These are phyloP conservation scores for Sphaceloma murrayae DNA, from an alignment of 2,329 filamentous ascomycete genomes.

Conservation along the genomic window DNA sequence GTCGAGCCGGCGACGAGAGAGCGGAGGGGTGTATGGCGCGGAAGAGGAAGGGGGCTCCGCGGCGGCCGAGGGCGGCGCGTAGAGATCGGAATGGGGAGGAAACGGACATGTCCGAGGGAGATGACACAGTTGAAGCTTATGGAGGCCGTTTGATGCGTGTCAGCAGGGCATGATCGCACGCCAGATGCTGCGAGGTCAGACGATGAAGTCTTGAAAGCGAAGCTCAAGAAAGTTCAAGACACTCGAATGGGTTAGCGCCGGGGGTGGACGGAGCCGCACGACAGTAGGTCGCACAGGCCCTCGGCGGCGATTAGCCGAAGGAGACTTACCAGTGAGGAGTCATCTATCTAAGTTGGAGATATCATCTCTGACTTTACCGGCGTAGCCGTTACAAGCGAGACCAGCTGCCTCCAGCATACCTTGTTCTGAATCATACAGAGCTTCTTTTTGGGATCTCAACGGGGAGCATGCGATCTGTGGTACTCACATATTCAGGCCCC, in stretches of 20 bases:
- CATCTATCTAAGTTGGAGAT: constrained; percentile 3
- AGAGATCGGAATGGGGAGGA: background rate
- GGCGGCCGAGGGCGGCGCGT: background rate
- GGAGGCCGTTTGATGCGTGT: background rate
- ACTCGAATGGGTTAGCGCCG: background rate
- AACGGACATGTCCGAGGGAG: constrained; percentile 6
- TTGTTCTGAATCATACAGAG: background rate
- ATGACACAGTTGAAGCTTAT: background rate
- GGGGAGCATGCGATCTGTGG: background rate
- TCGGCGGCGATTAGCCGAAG: too few relatives aligned
- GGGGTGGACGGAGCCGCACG: too few relatives aligned
- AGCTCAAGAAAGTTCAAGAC: constrained; percentile 6
- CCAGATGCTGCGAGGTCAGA: background rate
- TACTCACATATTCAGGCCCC: too few relatives aligned
- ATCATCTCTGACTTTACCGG: constrained; percentile 1
- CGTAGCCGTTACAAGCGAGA: constrained; percentile 7
- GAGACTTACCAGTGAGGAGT: too few relatives aligned
- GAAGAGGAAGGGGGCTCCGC: constrained; percentile 9
- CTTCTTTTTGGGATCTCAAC: background rate
- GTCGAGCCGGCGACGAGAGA: constrained; percentile 15
- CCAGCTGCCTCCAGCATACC: background rate
- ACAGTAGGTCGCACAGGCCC: too few relatives aligned
- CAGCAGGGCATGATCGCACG: background rate
- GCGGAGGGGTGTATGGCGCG: constrained; percentile 6
- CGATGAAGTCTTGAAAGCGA: constrained; percentile 11